Evolutionary conservation across 1,139 yeast genomes (phyloP).

Genomic region (Groenewaldozyma auringiensis): DNA sequence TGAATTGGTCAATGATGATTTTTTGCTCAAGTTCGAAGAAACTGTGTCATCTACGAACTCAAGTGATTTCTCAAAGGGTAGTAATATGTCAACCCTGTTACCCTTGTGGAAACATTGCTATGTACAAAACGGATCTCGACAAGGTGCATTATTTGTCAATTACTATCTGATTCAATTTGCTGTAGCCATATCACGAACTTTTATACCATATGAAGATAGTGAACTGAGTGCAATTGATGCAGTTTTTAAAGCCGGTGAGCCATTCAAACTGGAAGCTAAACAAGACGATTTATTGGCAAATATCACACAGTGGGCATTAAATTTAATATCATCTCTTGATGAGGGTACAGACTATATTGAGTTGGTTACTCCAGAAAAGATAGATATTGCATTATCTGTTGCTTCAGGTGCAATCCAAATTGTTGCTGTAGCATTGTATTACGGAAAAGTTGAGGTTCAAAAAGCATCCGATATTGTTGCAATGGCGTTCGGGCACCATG

Average conservation of each 20-base stretch:
- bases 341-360: slow-evolving; percentile 40
- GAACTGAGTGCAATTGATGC: slow-evolving; percentile 11
- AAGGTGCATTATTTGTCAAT: slow-evolving; percentile 24
- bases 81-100: slow-evolving; percentile 3
- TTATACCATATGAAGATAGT: slow-evolving; percentile 1
- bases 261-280: slow-evolving; percentile 4
- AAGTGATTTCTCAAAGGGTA: slow-evolving; percentile 1
- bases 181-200: slow-evolving; percentile 1
- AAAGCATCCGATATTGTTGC: slow-evolving; percentile 32
- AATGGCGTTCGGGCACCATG: slow-evolving; percentile 28
- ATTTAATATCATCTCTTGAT: slow-evolving; percentile 33
- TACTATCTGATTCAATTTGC: slow-evolving; percentile 16
- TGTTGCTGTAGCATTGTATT: slow-evolving; percentile 34
- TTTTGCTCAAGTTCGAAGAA: slow-evolving; percentile 29
- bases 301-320: slow-evolving; percentile 27
- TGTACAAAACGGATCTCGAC: slow-evolving; percentile 16
- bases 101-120: slow-evolving; percentile 20
- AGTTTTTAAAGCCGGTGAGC: slow-evolving; percentile 9
- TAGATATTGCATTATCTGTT: slow-evolving; percentile 36
- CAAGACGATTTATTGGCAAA: slow-evolving; percentile 21
- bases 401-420: slow-evolving; percentile 40
- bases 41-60: slow-evolving; percentile 25
- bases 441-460: slow-evolving; percentile 25
- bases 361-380: slow-evolving; percentile 35
- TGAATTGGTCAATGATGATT: slow-evolving; percentile 21